Percentiles rank a stretch among this genome's conserved stretches.
phyloP scores from a whole-genome alignment of 768 basidiomycete genomes.

The Termitomyces sp. region DNA sequence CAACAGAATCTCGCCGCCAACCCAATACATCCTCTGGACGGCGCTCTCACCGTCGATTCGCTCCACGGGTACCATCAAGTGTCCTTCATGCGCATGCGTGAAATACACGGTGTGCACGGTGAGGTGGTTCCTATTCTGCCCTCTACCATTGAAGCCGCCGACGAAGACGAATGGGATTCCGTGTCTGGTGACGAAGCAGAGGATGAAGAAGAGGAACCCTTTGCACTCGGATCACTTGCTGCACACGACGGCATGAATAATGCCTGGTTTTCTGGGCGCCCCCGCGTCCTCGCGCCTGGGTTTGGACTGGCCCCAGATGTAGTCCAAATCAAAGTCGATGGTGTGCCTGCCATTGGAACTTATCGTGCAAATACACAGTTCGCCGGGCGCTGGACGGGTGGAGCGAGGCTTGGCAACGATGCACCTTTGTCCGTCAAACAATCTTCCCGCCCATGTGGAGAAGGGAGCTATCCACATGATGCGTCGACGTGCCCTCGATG shows the following conservation, averaged over 20 bases:
- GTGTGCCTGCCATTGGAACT: not conserved
- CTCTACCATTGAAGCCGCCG: not conserved
- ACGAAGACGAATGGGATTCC: not conserved
- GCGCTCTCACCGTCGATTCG: conserved; percentile 17
- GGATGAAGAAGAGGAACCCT: conserved; percentile 12
- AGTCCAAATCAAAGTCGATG: not conserved
- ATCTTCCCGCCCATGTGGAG: not conserved
- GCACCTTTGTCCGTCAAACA: not conserved
- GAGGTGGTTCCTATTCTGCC: not conserved
- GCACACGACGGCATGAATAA: conserved; percentile 10
- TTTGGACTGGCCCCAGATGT: not conserved
- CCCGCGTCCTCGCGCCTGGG: not conserved
- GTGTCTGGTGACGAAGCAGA: conserved; percentile 16
- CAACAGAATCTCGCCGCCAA: conserved; percentile 10
- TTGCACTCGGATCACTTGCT: conserved; percentile 2
- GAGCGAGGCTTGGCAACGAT: conserved; percentile 1
- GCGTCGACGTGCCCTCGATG: not conserved
- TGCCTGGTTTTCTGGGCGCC: conserved; percentile 13
- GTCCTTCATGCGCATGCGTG: conserved; percentile 47
- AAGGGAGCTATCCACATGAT: conserved; percentile 1
- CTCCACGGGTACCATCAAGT: not conserved
- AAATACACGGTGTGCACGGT: conserved; percentile 37
- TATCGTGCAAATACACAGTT: conserved; percentile 1
- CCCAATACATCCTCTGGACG: conserved; percentile 15
- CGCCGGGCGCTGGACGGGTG: conserved; percentile 10